Evolutionary conservation across 1,284 basidiomycete genomes (phyloP).

Genomic region (Heterobasidion parviporum): DNA sequence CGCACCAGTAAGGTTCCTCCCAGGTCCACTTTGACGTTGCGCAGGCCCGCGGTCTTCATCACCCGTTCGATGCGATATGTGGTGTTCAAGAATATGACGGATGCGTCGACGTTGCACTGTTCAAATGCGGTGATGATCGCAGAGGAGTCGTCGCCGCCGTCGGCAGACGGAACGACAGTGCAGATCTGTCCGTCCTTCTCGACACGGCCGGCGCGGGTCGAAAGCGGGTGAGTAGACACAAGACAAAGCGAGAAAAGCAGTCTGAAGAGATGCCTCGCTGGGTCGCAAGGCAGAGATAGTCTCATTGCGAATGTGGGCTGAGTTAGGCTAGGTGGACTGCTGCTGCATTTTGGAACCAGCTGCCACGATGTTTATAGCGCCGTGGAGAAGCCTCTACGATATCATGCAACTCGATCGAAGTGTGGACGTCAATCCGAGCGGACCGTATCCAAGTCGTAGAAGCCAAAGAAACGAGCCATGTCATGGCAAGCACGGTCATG

Average conservation of each 20-base stretch:
- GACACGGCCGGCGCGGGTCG: not conserved
- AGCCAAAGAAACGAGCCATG: too few species aligned
- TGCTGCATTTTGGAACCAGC: too few species aligned
- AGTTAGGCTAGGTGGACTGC: conserved; percentile 13
- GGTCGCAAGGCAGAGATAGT: too few species aligned
- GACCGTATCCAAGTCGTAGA: too few species aligned
- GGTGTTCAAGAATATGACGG: not conserved
- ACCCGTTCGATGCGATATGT: conserved; percentile 24
- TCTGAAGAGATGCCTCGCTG: not conserved
- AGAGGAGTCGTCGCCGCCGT: conserved; percentile 22
- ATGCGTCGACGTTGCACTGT: conserved; percentile 15
- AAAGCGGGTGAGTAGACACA: not conserved
- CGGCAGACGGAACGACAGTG: conserved; percentile 15
- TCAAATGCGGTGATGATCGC: conserved; percentile 21
- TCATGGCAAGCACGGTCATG: too few species aligned
- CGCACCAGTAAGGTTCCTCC: conserved; percentile 21
- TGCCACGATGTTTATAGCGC: too few species aligned
- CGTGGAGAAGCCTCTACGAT: too few species aligned
- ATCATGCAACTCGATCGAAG: too few species aligned
- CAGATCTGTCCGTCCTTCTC: conserved; percentile 13
- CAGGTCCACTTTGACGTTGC: conserved; percentile 20
- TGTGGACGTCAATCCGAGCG: too few species aligned
- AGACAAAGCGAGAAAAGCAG: not conserved
- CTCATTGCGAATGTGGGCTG: too few species aligned
- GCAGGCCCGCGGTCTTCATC: conserved; percentile 22